Base-by-base conservation (phyloP, 805 yeast genomes). In the Myxozyma sirexii region DNA sequence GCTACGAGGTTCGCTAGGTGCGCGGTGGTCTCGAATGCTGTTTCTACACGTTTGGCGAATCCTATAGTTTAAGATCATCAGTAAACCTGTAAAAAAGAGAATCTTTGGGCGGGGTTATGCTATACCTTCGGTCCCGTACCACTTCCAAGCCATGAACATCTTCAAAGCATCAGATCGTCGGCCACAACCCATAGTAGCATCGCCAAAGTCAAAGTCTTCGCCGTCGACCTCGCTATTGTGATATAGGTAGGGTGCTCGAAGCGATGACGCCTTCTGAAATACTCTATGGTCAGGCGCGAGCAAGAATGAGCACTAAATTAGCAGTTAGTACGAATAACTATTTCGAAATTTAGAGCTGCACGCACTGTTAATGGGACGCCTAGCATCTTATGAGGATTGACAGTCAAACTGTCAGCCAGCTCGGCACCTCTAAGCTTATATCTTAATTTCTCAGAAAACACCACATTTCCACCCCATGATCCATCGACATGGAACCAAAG, bases 121-220 rank as follows among this genome's bases (percentile, higher is more conserved):
- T n/a, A n/a, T 48, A 52, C 61, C 72, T 27, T 56, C 59, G 15
- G 29, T 54, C 2, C 96, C 96, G 68, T 85, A 90, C 77, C 86
- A 90, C 59, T 85, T 76, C 96, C 96, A 89, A 0, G 88, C 84
- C 70, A 90, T 71, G 71, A 86, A 89, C 68, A 90, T 78, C 73
- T 89, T 89, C 71, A 89, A 75, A 2, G 93, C 82, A 71, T 90
- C 96, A 0, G 94, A 84, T 56, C 96, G 80, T 66, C 96, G 82
- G 13, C 96, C 96, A 71, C 96, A 89, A 7, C 96, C 96, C 92
- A 90, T 85, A 1, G 96, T 90, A 13, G 94, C 96, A 71, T 88
- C 93, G 0, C 93, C 96, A 57, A 89, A 79, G 67, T 89, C 96
- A 69, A 77, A 87, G 71, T 80, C 77, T 54, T 79, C 82, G 26